Percentiles rank a stretch among this genome's conserved stretches.
Evolutionary conservation across 1,284 basidiomycete genomes (phyloP).

Genomic region (Lignosus rhinocerotis): DNA sequence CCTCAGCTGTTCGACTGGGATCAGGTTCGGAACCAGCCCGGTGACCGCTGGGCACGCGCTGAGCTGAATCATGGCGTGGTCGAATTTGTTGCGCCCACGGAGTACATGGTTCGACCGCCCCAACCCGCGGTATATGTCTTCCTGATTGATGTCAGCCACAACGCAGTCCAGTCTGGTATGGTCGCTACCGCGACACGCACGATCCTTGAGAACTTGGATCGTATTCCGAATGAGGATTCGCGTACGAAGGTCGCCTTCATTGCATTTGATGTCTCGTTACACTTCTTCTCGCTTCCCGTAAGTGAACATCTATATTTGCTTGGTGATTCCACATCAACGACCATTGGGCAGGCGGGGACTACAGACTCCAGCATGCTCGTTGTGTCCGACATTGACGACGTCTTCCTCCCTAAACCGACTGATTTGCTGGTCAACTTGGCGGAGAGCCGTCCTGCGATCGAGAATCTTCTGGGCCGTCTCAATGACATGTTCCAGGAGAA

Average conservation of each 20-base stretch:
- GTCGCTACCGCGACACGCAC: constrained; percentile 96
- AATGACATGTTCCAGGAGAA: constrained; percentile 98
- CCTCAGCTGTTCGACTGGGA: constrained; percentile 99
- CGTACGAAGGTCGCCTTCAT: constrained; percentile 94
- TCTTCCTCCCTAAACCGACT: constrained; percentile 96
- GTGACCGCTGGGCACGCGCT: constrained; percentile 91
- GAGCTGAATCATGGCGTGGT: constrained; percentile 94
- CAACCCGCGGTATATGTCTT: constrained; percentile 98
- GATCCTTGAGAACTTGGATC: constrained; percentile 92
- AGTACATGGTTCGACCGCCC: constrained; percentile 99
- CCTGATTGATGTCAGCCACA: constrained; percentile 94
- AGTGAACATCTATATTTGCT: constrained; percentile 28
- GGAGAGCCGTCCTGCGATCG: constrained; percentile 83
- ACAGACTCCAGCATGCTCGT: constrained; percentile 94
- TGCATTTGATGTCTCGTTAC: constrained; percentile 89
- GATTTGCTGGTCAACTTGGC: constrained; percentile 94
- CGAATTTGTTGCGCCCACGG: constrained; percentile 97
- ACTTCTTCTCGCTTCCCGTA: constrained; percentile 93
- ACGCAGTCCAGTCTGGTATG: constrained; percentile 94
- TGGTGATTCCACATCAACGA: constrained; percentile 1
- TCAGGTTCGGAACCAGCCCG: constrained; percentile 89
- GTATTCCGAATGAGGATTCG: constrained; percentile 92
- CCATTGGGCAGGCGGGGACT: constrained; percentile 60
- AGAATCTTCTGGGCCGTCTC: constrained; percentile 79
- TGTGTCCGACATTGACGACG: constrained; percentile 95